Percentiles rank a stretch among this genome's conserved stretches.
Conservation (phyloP, 2,329 filamentous ascomycete genomes). For the Monilinia laxa region DNA sequence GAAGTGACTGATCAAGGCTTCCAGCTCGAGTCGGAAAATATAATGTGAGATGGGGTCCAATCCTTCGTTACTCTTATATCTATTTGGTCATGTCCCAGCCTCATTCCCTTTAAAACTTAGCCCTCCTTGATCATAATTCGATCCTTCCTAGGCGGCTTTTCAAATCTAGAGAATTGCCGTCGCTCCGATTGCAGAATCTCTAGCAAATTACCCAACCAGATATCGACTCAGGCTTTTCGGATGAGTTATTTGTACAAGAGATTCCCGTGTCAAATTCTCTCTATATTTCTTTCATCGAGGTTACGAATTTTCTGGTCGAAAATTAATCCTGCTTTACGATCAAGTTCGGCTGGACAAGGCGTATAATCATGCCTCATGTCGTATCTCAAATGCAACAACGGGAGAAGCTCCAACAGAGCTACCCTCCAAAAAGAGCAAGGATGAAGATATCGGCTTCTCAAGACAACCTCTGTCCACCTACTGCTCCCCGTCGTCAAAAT, state of each 20-base stretch:
- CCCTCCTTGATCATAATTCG: slow-evolving; percentile 7
- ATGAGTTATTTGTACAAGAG: slow-evolving; percentile 5
- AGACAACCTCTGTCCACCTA: not conserved
- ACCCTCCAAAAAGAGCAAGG: not conserved
- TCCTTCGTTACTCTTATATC: slow-evolving; percentile 23
- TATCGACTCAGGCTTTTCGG: not conserved
- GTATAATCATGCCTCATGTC: slow-evolving; percentile 20
- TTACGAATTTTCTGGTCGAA: not conserved
- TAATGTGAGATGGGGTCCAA: slow-evolving; percentile 22
- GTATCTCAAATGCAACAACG: slow-evolving; percentile 18
- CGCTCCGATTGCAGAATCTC: not conserved
- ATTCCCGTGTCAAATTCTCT: not conserved
- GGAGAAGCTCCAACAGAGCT: slow-evolving; percentile 5
- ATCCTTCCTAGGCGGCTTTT: not conserved
- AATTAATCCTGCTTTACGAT: not conserved
- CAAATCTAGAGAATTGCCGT: not conserved
- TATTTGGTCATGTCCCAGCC: slow-evolving; percentile 9
- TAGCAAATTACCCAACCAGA: not conserved
- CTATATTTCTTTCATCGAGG: not conserved
- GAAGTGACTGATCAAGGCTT: slow-evolving; percentile 5
- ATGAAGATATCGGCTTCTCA: not conserved
- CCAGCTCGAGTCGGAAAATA: slow-evolving; percentile 12
- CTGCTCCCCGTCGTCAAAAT: slow-evolving; percentile 9
- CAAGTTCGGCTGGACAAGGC: not conserved
- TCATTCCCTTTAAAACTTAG: slow-evolving; percentile 10